phyloP scores from a whole-genome alignment of 1,139 yeast species.

The Yamadazyma kanchanaburiensis region DNA sequence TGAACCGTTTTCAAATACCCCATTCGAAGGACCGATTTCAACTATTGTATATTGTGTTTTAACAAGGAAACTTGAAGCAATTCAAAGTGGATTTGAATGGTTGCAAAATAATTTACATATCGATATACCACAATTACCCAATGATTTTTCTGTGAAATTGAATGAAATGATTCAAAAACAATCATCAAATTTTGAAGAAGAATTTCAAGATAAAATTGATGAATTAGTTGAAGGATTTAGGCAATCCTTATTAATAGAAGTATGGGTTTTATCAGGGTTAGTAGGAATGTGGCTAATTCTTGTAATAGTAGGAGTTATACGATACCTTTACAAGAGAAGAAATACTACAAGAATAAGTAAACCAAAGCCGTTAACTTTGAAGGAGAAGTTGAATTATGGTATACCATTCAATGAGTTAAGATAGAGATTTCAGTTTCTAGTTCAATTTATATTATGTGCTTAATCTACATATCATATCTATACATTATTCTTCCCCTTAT shows the following conservation, averaged over 20 bases:
- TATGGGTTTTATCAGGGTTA: slow-evolving; percentile 41
- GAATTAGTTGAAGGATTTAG: slow-evolving; percentile 26
- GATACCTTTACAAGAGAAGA: slow-evolving; percentile 5
- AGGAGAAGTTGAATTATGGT: slow-evolving; percentile 25
- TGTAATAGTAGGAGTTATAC: slow-evolving; percentile 29
- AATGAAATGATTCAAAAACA: slow-evolving; percentile 1
- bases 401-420: slow-evolving; percentile 26
- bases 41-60: slow-evolving; percentile 75
- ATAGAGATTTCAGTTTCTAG: no score
- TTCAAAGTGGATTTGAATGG: slow-evolving; percentile 80
- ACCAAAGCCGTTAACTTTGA: slow-evolving; percentile 28
- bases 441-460: slow-evolving; percentile 1
- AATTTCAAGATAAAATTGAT: slow-evolving; percentile 2
- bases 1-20: slow-evolving; percentile 61
- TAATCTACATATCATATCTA: background rate
- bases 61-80: slow-evolving; percentile 62
- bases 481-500: slow-evolving; percentile 14
- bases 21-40: slow-evolving; percentile 59
- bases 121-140: slow-evolving; percentile 43
- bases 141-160: slow-evolving; percentile 1
- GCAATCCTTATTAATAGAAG: slow-evolving; percentile 38
- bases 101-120: slow-evolving; percentile 61
- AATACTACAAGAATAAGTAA: slow-evolving; percentile 18
- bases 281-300: slow-evolving; percentile 49
- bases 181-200: background rate